Conservation (phyloP, 2,329 filamentous ascomycete genomes). For the Nothopassalora personata region DNA sequence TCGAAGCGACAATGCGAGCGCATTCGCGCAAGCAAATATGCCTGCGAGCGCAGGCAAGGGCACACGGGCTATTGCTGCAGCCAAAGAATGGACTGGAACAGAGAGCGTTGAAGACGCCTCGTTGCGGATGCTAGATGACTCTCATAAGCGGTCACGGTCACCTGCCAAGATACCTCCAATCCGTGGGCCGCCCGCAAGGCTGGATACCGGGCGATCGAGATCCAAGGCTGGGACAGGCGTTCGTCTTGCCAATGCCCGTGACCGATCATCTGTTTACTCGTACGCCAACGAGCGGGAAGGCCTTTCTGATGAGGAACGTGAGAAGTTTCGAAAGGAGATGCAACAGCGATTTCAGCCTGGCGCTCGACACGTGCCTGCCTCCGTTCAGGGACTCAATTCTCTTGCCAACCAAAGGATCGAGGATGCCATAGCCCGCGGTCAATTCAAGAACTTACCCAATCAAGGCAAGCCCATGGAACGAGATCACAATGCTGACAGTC, state of each 20-base stretch:
- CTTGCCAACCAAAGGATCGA: constrained; percentile 90
- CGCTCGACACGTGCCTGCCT: constrained; percentile 67
- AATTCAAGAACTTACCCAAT: constrained; percentile 73
- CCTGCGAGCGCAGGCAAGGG: constrained; percentile 61
- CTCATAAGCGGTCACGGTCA: constrained; percentile 51
- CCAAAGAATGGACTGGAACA: constrained; percentile 69
- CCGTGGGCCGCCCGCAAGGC: constrained; percentile 37
- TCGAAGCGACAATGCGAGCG: constrained; percentile 45
- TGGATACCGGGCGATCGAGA: constrained; percentile 43
- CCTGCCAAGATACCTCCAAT: constrained; percentile 36
- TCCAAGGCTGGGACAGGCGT: constrained; percentile 38
- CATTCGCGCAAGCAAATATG: constrained; percentile 50
- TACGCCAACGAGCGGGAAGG: constrained; percentile 49
- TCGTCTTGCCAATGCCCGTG: constrained; percentile 54
- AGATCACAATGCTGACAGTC: constrained; percentile 77
- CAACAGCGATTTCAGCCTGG: constrained; percentile 73
- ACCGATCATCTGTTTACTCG: constrained; percentile 52
- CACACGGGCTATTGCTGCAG: constrained; percentile 62
- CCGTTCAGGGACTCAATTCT: constrained; percentile 70
- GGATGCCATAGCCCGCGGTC: constrained; percentile 83
- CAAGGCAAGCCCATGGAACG: constrained; percentile 73
- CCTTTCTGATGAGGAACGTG: constrained; percentile 66
- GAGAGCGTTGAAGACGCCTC: constrained; percentile 71
- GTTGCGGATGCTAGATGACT: constrained; percentile 68
- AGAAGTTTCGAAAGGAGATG: constrained; percentile 66